Evolutionary conservation across 345 rosid species (phyloP).

Genomic region (Corchorus capsularis): DNA sequence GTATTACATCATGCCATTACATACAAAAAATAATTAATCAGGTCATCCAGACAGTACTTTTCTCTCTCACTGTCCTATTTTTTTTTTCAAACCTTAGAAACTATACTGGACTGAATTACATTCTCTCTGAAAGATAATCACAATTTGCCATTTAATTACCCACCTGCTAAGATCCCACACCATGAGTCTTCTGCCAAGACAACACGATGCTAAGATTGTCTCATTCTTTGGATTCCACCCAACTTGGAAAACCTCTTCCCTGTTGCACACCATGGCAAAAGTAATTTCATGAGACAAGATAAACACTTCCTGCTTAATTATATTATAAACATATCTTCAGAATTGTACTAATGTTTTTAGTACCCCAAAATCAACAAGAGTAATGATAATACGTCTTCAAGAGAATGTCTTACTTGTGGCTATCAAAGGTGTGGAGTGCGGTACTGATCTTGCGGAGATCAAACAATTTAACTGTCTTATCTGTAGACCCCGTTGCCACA

Average conservation of each 20-base stretch:
- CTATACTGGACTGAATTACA: neutral
- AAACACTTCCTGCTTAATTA: neutral
- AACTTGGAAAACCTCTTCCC: conserved; percentile 99
- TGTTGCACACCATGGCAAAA: conserved; percentile 34
- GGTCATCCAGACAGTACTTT: neutral
- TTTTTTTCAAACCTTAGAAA: too few relatives aligned
- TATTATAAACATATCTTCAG: neutral
- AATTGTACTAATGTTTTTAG: neutral
- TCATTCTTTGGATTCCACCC: conserved; percentile 99
- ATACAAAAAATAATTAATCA: neutral
- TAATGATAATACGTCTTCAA: neutral
- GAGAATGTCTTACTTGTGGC: conserved; percentile 73
- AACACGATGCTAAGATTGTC: conserved; percentile 96
- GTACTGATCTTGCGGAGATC: conserved; percentile 85
- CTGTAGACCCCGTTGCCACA: conserved; percentile 98
- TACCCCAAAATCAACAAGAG: conserved; percentile 8
- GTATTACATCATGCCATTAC: neutral
- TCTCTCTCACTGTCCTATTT: neutral
- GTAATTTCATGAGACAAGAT: neutral
- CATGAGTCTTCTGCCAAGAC: conserved; percentile 99
- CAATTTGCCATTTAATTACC: conserved; percentile 16
- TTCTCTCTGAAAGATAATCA: conserved; percentile 6
- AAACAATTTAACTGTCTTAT: conserved; percentile 92
- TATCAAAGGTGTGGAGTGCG: conserved; percentile 90
- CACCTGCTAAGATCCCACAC: conserved; percentile 99